Evolutionary conservation across 2,329 filamentous ascomycete genomes (phyloP).

Genomic region (Paramyrothecium sp.): DNA sequence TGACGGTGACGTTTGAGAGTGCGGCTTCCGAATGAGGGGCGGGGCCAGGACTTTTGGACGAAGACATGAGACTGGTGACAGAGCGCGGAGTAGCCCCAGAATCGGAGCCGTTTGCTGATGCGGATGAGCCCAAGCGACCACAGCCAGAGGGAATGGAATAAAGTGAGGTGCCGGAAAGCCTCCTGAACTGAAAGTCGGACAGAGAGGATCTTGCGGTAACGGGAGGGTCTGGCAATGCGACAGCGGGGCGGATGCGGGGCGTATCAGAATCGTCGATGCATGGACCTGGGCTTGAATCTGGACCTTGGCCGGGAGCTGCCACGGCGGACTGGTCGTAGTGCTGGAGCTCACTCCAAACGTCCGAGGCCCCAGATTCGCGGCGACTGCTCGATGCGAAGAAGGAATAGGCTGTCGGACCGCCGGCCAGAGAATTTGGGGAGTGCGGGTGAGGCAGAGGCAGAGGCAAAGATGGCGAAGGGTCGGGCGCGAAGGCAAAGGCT

Average conservation of each 20-base stretch:
- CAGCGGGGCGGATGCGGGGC: constrained; percentile 39
- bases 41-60: constrained; percentile 37
- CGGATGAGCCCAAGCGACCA: constrained; percentile 45
- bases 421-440: constrained; percentile 62
- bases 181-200: constrained; percentile 56
- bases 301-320: no score
- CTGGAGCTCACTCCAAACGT: constrained; percentile 38
- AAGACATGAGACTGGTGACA: constrained; percentile 44
- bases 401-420: constrained; percentile 46
- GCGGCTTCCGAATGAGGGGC: constrained; percentile 47
- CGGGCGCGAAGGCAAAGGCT: constrained; percentile 23
- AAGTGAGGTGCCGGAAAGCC: constrained; percentile 71
- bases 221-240: constrained; percentile 47
- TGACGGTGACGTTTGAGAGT: constrained; percentile 51
- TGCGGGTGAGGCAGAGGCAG: constrained; percentile 35
- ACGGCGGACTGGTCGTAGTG: constrained; percentile 24
- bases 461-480: no score
- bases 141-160: constrained; percentile 67
- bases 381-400: constrained; percentile 40
- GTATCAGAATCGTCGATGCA: constrained; percentile 48
- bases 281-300: constrained; percentile 31
- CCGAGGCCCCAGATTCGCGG: constrained; percentile 40
- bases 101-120: constrained; percentile 55
- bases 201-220: constrained; percentile 44
- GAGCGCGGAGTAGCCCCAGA: constrained; percentile 37